Conservation (phyloP, 257 asterid species). For the Leonotis leonurus region DNA sequence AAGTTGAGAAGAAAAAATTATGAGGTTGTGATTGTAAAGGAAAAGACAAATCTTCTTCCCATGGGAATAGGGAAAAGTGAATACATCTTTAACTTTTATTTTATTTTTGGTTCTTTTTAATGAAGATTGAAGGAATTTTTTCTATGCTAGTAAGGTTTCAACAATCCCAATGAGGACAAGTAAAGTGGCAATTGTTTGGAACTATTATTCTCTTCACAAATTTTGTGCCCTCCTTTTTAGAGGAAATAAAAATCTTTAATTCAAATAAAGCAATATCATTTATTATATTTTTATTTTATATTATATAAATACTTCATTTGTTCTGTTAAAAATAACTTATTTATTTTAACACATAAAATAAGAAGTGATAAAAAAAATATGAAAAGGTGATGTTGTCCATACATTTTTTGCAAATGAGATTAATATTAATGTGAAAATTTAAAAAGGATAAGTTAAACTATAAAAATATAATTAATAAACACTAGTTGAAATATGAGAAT, state of each 20-base stretch:
- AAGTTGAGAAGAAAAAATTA: constrained; percentile 31
- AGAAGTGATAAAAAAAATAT: too few species aligned
- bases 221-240: constrained; percentile 10
- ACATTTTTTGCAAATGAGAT: too few species aligned
- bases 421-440: too few species aligned
- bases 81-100: constrained; percentile 25
- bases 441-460: too few species aligned
- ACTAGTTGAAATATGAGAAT: too few species aligned
- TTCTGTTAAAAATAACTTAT: too few species aligned
- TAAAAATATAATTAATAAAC: too few species aligned
- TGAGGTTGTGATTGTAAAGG: constrained; percentile 21
- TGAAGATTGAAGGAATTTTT: constrained; percentile 22
- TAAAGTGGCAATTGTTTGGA: constrained; percentile 28
- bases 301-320: background rate
- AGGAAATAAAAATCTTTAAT: background rate
- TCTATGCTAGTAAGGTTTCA: constrained; percentile 20
- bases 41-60: constrained; percentile 36
- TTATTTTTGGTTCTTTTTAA: constrained; percentile 2
- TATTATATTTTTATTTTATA: too few species aligned
- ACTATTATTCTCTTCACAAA: constrained; percentile 5
- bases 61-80: constrained; percentile 58
- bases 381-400: too few species aligned
- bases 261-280: background rate
- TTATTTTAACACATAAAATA: too few species aligned
- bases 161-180: constrained; percentile 44